phyloP scores from a whole-genome alignment of 148 eudicot species.

The Camellia sinensis region DNA sequence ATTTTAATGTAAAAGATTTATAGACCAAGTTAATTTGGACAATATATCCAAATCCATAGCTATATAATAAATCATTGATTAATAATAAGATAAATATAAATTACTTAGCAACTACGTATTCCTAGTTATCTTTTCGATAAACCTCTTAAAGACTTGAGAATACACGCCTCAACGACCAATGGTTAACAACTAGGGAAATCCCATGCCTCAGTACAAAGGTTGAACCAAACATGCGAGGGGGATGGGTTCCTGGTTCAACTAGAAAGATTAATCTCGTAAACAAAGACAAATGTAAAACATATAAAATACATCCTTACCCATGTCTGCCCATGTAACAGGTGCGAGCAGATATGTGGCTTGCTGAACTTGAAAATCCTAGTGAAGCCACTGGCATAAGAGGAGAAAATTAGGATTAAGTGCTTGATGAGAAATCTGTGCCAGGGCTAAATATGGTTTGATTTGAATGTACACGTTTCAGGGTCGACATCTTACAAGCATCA shows the following conservation, averaged over 20 bases:
- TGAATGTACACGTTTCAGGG: background rate
- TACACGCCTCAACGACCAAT: too few species aligned
- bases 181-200: too few species aligned
- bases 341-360: constrained; percentile 54
- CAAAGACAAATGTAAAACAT: background rate
- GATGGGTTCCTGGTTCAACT: background rate
- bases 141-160: too few species aligned
- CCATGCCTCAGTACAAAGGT: background rate
- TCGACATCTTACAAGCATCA: background rate
- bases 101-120: too few species aligned
- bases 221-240: background rate
- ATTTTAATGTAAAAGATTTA: too few species aligned
- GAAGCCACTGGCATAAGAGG: constrained; percentile 61
- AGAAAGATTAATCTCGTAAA: background rate
- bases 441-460: background rate
- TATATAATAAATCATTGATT: too few species aligned
- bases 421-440: background rate
- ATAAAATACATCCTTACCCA: constrained; percentile 53
- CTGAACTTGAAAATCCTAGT: constrained; percentile 94
- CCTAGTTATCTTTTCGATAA: too few species aligned
- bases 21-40: too few species aligned
- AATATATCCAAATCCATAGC: too few species aligned
- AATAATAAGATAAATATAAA: too few species aligned
- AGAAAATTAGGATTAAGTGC: background rate
- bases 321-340: constrained; percentile 61